A percentile compares a stretch with the other conserved stretches of the same genome.
These are phyloP conservation scores for Macrocybe gigantea DNA, from an alignment of 768 basidiomycete genomes.

Conservation along the genomic window DNA sequence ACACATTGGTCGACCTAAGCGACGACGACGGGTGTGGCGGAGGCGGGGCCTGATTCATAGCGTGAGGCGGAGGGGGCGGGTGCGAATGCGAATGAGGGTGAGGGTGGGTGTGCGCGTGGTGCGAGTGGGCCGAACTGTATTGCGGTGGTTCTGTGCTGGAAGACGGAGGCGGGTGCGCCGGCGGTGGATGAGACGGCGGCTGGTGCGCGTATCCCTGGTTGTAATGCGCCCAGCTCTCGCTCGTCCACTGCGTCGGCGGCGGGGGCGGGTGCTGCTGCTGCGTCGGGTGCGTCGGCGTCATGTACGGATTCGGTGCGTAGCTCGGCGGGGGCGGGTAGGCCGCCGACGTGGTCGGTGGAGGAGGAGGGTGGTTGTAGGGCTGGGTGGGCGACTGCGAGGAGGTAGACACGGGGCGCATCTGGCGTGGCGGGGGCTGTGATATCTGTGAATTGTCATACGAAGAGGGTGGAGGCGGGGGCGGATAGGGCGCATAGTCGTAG, in stretches of 20 bases:
- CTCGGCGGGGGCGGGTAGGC: slow-evolving; percentile 1
- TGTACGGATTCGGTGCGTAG: slow-evolving; percentile 12
- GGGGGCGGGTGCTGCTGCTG: slow-evolving; percentile 10
- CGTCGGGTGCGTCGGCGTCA: slow-evolving; percentile 23
- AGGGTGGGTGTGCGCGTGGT: slow-evolving; percentile 23
- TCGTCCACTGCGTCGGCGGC: slow-evolving; percentile 28
- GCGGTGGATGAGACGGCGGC: slow-evolving; percentile 16
- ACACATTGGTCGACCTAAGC: too few species aligned
- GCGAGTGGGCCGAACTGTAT: slow-evolving; percentile 21
- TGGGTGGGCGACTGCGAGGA: slow-evolving; percentile 2
- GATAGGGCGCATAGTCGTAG: slow-evolving; percentile 49
- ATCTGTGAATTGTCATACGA: slow-evolving; percentile 5
- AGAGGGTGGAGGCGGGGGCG: background rate
- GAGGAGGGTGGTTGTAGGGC: slow-evolving; percentile 4
- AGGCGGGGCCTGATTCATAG: too few species aligned
- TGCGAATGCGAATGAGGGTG: slow-evolving; percentile 16
- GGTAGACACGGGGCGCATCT: slow-evolving; percentile 1
- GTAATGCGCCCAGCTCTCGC: slow-evolving; percentile 32
- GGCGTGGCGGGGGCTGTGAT: slow-evolving; percentile 5
- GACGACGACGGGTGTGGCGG: too few species aligned
- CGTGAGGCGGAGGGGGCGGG: slow-evolving; percentile 3
- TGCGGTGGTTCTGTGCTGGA: slow-evolving; percentile 19
- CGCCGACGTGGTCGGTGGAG: background rate
- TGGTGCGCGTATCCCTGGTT: slow-evolving; percentile 16
- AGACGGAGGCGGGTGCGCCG: slow-evolving; percentile 21